Base-by-base conservation (phyloP, 2,329 filamentous ascomycete species). In the Fusarium sp. region DNA sequence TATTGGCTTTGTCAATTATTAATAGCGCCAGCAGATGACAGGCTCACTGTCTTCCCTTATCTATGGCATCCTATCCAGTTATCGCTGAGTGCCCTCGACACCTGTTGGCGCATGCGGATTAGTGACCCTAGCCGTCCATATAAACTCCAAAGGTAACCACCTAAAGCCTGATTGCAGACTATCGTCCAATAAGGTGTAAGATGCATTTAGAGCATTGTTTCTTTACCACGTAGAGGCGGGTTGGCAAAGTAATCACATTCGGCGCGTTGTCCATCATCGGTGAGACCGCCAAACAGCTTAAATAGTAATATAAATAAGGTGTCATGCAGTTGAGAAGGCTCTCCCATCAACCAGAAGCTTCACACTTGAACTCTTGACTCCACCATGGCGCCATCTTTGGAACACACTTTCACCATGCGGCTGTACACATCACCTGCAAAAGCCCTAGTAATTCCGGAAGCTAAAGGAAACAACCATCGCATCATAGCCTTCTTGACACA, bases 401-500 rank as follows among this genome's bases (percentile, higher is more conserved):
- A 63, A 4, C 60, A 22, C 2, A 41, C 47, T 6, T 63, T 63
- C 7, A 55, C 60, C 0, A 41, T 63, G 60, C 29, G 57, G 32
- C 20, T 63, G 13, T 63, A 34, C 29, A 63, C 60, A 4, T 27
- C 46, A 2, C 22, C 60, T 0, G 27, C 40, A 4, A 63, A 62
- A 6, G 46, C 60, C 7, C 27, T 63, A 2, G 47, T 62, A 1
- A 55, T 63, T 5, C 57, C 60, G 0, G 57, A 63, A 20, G 60
- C 32, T 2, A 62, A 55, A n/a, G 25, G 60, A 3, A 62, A 29
- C 4, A 55, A 61, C 1, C 57, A 63, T 4, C 57, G 60, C 1
- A 62, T 63, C 0, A n/a, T 63, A 8, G 60, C 60, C 3, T 62
- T 63, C 7, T 14, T 63, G 27, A 55, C 57, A 2, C 57, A 55